Base-by-base conservation (phyloP, 352 stramenopile species). In the Globisporangium perplexum region DNA sequence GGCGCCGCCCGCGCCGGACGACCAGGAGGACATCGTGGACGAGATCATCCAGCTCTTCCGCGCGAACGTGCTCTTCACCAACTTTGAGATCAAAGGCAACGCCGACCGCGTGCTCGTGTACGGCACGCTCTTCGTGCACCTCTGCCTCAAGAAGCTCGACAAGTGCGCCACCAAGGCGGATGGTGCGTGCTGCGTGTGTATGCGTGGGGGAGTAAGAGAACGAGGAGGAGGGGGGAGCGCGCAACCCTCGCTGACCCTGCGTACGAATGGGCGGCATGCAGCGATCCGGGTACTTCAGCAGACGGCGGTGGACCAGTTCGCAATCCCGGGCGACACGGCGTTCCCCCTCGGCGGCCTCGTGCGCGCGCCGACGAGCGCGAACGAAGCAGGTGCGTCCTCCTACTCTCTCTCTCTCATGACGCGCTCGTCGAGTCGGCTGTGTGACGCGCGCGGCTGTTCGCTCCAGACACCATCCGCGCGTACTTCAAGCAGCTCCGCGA, bases 21-120 rank as follows among this genome's bases (percentile, higher is more conserved):
- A 65, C 24, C 65, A 91, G 46, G 77, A 96, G 44, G 93, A 98
- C 72, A 94, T 98, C 50, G 83, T 96, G 44, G 92, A 98, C 70
- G 93, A 98, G 71, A 87, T 93, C 39, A 77, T 98, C 55, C 78
- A 88, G 63, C 88, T 95, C 62, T 98, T 97, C 68, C 84, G 93
- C 38, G 89, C 88, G 6, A 98, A 98, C 71, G 86, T 98, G 39
- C 68, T 98, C 23, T 98, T 97, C 65, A 93, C 88, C 38, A 97
- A 96, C 71, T 98, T 93, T 61, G 86, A 96, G 65, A 88, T 98
- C 62, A 90, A 97, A 55, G 89, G 89, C 42, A 76, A 74, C 51
- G 85, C 88, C 41, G 91, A 98, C 71, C 86, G 90, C 50, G 90
- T 95, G 61, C 75, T 98, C 49, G 92, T 98, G 62, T 98, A 98